Percentiles rank a stretch among this genome's conserved stretches.
Evolutionary conservation across 495 filamentous ascomycete species (phyloP).

Genomic region (Gamarada debralockiae): DNA sequence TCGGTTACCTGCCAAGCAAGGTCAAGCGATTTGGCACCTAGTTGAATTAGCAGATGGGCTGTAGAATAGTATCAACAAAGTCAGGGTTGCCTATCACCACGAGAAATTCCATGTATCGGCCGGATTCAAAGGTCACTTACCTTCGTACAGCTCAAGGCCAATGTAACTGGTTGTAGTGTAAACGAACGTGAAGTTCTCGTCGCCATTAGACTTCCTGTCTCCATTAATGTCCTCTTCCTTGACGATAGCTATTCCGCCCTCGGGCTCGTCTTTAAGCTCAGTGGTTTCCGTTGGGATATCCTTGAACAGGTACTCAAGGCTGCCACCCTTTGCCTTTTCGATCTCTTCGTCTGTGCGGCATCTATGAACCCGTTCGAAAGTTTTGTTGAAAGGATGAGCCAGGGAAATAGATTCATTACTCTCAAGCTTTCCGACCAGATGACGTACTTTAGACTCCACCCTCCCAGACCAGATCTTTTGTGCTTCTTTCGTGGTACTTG

Average conservation of each 20-base stretch:
- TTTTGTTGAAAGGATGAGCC: constrained; percentile 90
- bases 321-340: constrained; percentile 66
- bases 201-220: constrained; percentile 35
- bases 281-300: constrained; percentile 55
- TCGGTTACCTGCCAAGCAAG: constrained; percentile 69
- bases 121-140: constrained; percentile 40
- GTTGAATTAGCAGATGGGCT: constrained; percentile 22
- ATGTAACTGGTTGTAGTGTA: constrained; percentile 89
- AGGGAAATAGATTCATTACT: constrained; percentile 67
- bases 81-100: constrained; percentile 1
- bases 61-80: background rate
- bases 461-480: constrained; percentile 85
- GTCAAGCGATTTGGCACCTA: constrained; percentile 55
- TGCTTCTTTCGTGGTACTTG: constrained; percentile 79
- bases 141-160: constrained; percentile 67
- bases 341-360: constrained; percentile 69
- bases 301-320: constrained; percentile 55
- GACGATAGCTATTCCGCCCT: background rate
- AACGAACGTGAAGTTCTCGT: constrained; percentile 41
- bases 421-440: constrained; percentile 79
- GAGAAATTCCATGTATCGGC: constrained; percentile 27
- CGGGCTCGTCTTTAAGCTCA: constrained; percentile 38
- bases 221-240: constrained; percentile 7
- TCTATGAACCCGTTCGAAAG: constrained; percentile 75
- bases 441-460: constrained; percentile 87